Conservation (phyloP, 257 asterid genomes). For the Nicotiana tabacum region DNA sequence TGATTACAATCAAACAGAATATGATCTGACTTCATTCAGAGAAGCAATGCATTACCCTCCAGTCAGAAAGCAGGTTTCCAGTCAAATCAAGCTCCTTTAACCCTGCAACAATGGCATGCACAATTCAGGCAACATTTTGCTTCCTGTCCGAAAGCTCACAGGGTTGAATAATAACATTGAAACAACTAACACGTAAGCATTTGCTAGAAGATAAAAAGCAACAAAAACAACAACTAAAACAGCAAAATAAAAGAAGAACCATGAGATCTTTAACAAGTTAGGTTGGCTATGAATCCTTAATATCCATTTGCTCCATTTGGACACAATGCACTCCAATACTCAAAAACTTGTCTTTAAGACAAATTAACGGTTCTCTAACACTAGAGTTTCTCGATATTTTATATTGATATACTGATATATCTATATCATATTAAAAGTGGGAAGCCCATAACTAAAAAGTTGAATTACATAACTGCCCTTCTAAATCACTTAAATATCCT, state of each 20-base stretch:
- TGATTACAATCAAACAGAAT: conserved; percentile 4
- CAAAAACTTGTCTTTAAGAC: not conserved
- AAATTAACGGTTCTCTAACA: not conserved
- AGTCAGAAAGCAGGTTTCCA: conserved; percentile 69
- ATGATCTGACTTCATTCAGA: conserved; percentile 14
- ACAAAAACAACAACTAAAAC: not conserved
- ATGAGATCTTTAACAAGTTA: not conserved
- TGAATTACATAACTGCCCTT: no score
- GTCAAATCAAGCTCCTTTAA: conserved; percentile 92
- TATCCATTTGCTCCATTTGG: not conserved
- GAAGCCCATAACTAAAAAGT: no score
- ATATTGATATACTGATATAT: not conserved
- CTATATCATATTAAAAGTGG: no score
- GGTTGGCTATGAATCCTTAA: not conserved
- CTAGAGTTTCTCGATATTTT: not conserved
- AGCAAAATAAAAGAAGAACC: not conserved
- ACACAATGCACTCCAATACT: not conserved
- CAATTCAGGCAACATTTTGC: conserved; percentile 10
- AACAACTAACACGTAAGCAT: not conserved
- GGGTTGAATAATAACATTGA: not conserved
- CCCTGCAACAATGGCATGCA: conserved; percentile 43
- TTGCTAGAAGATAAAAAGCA: not conserved
- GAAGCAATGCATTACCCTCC: conserved; percentile 62
- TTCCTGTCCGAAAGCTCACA: not conserved
- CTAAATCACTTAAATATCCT: no score